Evolutionary conservation across 2,329 filamentous ascomycete genomes (phyloP).

Genomic region (Botrytis paeoniae): DNA sequence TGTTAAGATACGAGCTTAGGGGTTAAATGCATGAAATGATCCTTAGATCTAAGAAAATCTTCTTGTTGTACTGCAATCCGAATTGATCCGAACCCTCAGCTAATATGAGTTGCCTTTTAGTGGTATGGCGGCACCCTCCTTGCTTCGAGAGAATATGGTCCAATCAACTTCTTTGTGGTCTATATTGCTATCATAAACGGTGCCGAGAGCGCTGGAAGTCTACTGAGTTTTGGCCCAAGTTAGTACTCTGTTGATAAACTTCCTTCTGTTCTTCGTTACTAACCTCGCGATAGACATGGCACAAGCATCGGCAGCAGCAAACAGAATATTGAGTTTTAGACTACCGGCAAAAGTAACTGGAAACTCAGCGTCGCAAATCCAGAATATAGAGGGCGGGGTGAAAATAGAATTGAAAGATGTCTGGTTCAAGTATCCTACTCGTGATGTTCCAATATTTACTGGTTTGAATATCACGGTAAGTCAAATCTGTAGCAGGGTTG

Average conservation of each 20-base stretch:
- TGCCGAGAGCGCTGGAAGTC: conserved; percentile 51
- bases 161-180: conserved; percentile 51
- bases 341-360: conserved; percentile 9
- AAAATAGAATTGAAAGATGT: conserved; percentile 56
- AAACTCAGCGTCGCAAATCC: conserved; percentile 24
- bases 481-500: too few species aligned
- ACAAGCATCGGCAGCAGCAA: conserved; percentile 56
- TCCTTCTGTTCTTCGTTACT: neutral
- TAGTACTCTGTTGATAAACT: neutral
- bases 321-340: conserved; percentile 51
- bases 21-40: neutral
- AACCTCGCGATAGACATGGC: conserved; percentile 45
- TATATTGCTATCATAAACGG: conserved; percentile 52
- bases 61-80: neutral
- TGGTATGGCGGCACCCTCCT: conserved; percentile 44
- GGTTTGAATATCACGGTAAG: conserved; percentile 55
- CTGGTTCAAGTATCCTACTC: conserved; percentile 59
- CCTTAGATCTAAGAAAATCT: neutral
- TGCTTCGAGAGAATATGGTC: conserved; percentile 40
- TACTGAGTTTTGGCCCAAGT: conserved; percentile 50
- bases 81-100: neutral
- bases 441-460: conserved; percentile 55
- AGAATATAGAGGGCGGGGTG: conserved; percentile 44
- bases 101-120: conserved; percentile 37
- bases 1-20: neutral